These are phyloP conservation scores for Galerina sulciceps DNA, from an alignment of 768 basidiomycete genomes.

Conservation along the genomic window DNA sequence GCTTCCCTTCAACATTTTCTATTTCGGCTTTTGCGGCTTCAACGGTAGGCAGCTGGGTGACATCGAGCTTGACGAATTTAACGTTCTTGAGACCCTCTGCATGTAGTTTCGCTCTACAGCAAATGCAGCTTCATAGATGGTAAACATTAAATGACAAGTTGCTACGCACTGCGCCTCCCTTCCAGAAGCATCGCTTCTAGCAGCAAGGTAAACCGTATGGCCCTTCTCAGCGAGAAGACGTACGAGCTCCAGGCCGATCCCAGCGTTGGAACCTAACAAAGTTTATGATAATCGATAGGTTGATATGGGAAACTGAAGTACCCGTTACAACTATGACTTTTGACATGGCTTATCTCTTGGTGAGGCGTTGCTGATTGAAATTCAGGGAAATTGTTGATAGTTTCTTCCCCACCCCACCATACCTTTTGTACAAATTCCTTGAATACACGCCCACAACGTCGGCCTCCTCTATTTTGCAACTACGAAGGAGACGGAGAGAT, in stretches of 20 bases:
- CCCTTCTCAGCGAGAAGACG: slow-evolving; percentile 45
- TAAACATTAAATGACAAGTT: background rate
- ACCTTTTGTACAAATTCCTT: background rate
- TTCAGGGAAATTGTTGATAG: background rate
- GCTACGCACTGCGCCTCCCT: slow-evolving; percentile 41
- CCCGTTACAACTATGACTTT: slow-evolving; percentile 47
- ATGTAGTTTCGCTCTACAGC: slow-evolving; percentile 33
- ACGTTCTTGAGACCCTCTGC: slow-evolving; percentile 32
- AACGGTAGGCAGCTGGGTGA: slow-evolving; percentile 38
- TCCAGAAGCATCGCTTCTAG: slow-evolving; percentile 43
- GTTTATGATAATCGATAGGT: background rate
- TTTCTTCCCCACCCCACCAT: background rate
- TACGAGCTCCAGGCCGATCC: slow-evolving; percentile 51
- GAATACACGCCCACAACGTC: too few species aligned
- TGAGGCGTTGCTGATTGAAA: background rate
- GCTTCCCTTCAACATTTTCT: slow-evolving; percentile 40
- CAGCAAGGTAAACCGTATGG: slow-evolving; percentile 47
- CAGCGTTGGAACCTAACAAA: slow-evolving; percentile 43
- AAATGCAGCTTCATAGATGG: background rate
- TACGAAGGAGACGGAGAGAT: too few species aligned
- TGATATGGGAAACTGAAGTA: slow-evolving; percentile 7
- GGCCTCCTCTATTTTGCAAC: too few species aligned
- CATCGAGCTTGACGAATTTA: slow-evolving; percentile 43
- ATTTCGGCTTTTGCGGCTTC: slow-evolving; percentile 37
- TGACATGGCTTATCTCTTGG: slow-evolving; percentile 22